Base-by-base conservation (phyloP, 2,329 filamentous ascomycete species). In the Colletotrichum lupini region DNA sequence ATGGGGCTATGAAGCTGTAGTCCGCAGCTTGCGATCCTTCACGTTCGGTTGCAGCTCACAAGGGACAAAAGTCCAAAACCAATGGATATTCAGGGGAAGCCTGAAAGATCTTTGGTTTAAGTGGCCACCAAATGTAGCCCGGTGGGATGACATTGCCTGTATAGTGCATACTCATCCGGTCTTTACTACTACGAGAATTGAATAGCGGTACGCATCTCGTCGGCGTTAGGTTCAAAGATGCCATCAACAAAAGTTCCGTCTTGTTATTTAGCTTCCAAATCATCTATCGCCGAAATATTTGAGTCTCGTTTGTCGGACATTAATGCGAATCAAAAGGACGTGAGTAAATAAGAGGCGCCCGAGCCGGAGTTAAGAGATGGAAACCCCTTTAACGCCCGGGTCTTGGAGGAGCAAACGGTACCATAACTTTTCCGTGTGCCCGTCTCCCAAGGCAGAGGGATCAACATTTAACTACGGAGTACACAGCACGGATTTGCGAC, bases 291-390 rank as follows among this genome's bases (percentile, higher is more conserved):
- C 35, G 63, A 66, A 16, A 42, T 3, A 5, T 5, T 65, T 8
- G 19, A 7, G 32, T 9, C 8, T 3, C 8, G 2, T 4, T 4
- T 26, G 24, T 37, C 49, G 62, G 32, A 65, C 30, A 26, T 56
- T 49, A 14, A 5, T 46, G 26, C 2, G 14, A 16, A 22, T n/a
- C 14, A 56, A 12, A 35, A 19, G 12, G 16, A 49, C 22, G 24
- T 1, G 22, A 14, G 35, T 16, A 14, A 5, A 1, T 6, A 8
- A 8, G 58, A 24, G 7, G 22, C 35, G 16, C 42, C 59, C 16
- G 16, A 9, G 11, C 32, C 63, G 53, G 63, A 58, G 52, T 57
- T 58, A 58, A 53, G 63, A 66, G 63, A 49, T 49, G 46, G 35
- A 22, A 22, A 42, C 22, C 19, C 30, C 35, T 56, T 28, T 52